Base-by-base conservation (phyloP, 305 asterid genomes). In the Rubia balearica region DNA sequence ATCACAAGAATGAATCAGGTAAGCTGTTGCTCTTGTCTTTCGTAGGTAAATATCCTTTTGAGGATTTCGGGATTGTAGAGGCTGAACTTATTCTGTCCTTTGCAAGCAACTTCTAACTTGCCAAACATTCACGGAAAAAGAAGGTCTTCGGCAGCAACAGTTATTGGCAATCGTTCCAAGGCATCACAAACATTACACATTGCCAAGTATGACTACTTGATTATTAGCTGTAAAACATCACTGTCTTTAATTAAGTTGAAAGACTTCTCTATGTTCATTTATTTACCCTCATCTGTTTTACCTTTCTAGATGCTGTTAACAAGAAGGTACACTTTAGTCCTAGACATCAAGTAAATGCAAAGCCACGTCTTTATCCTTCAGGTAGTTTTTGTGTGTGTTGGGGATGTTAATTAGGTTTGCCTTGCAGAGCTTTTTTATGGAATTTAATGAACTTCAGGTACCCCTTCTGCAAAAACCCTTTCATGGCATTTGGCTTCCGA, bases 401-500 rank as follows among this genome's bases (percentile, higher is more conserved):
- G 8, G 67, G 49, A 65, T 61, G 65, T 70, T 61, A 53, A 64
- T 48, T 57, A 61, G 8, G 19, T 57, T 27, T 17, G 17, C 55
- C 40, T 27, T 61, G 72, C 46, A 36, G 22, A 8, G 60, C 41
- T 70, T 36, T 65, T 67, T 56, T 21, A 33, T 36, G 17, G 70
- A 70, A 17, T 51, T 33, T 49, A 38, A 45, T 81, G 71, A 53
- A 70, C 66, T 74, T 61, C 75, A 94, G 96, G 96, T 76, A 82
- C 91, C 69, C 81, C 92, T 43, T 87, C 97, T 62, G 85, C 96
- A 64, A 88, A 86, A 65, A 88, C 96, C 80, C 91, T 94, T 68
- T 88, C 97, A 5, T 95, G 97, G 99, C 99, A 95, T 83, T 85
- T 91, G 81, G 97, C 98, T 76, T 87, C 99, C 12, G 99, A 95